A percentile compares a stretch with the other conserved stretches of the same genome.
Conservation (phyloP, 306 rosid species). For the Boehmeria nivea region DNA sequence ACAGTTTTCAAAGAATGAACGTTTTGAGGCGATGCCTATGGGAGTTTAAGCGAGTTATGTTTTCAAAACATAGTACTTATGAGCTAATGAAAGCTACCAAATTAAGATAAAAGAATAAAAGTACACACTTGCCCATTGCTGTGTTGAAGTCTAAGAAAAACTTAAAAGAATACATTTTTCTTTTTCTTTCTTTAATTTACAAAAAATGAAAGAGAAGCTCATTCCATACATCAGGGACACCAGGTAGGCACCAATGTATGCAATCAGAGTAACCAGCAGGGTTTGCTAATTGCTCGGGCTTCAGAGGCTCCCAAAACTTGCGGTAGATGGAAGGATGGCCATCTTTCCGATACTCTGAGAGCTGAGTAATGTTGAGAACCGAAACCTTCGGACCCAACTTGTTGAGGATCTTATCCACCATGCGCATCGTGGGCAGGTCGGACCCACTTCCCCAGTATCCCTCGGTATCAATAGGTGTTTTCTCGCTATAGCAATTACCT, state of each 20-base stretch:
- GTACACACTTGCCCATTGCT: no score
- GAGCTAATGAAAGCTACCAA: no score
- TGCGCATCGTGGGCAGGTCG: conserved; percentile 71
- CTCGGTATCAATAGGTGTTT: conserved; percentile 48
- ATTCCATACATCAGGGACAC: conserved; percentile 93
- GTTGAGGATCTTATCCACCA: conserved; percentile 51
- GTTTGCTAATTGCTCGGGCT: conserved; percentile 60
- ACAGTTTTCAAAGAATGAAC: no score
- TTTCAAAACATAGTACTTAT: no score
- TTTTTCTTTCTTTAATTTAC: conserved; percentile 12
- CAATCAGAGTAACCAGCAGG: conserved; percentile 91
- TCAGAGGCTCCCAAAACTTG: conserved; percentile 85
- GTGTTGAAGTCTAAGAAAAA: no score
- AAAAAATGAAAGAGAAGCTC: conserved; percentile 76
- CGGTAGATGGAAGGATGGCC: conserved; percentile 93
- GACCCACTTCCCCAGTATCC: conserved; percentile 99
- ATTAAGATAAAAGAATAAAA: no score
- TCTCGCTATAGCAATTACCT: conserved; percentile 81
- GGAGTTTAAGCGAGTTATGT: no score
- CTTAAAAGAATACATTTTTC: neutral
- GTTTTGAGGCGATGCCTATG: no score
- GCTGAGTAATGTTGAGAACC: conserved; percentile 80
- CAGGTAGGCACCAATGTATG: conserved; percentile 98
- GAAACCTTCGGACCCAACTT: conserved; percentile 61
- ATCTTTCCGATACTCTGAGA: conserved; percentile 86